Evolutionary conservation across 805 yeast species (phyloP).

Genomic region (Wickerhamomyces chaumierensis): DNA sequence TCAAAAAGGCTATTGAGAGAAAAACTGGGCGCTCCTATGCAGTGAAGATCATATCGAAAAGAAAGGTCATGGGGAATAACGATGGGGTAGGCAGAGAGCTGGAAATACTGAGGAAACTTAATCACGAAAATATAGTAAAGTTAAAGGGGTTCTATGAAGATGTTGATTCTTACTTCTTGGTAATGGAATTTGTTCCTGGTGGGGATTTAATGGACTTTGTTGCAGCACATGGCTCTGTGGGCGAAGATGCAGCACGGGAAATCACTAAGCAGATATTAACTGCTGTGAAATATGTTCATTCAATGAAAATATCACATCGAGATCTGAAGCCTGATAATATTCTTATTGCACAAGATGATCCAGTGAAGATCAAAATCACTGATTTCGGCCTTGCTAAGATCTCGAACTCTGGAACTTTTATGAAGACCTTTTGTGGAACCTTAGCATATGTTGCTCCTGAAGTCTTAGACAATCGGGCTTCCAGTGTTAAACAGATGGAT

Average conservation of each 20-base stretch:
- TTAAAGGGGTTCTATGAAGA: slow-evolving; percentile 83
- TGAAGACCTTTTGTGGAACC: slow-evolving; percentile 97
- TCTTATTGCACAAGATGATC: slow-evolving; percentile 80
- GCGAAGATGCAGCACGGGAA: slow-evolving; percentile 83
- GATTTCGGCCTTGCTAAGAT: slow-evolving; percentile 96
- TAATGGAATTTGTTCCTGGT: slow-evolving; percentile 93
- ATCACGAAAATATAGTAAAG: slow-evolving; percentile 79
- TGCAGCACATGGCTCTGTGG: slow-evolving; percentile 82
- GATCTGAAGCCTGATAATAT: slow-evolving; percentile 96
- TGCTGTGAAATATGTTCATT: slow-evolving; percentile 83
- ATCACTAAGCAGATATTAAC: slow-evolving; percentile 74
- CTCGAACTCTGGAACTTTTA: slow-evolving; percentile 69
- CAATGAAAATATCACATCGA: slow-evolving; percentile 86
- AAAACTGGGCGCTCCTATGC: slow-evolving; percentile 80
- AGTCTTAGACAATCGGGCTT: slow-evolving; percentile 38
- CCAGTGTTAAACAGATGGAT: slow-evolving; percentile 17
- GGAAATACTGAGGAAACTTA: slow-evolving; percentile 61
- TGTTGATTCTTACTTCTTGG: slow-evolving; percentile 65
- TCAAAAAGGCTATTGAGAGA: slow-evolving; percentile 81
- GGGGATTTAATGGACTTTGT: slow-evolving; percentile 98
- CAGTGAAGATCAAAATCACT: slow-evolving; percentile 83
- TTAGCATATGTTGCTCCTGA: slow-evolving; percentile 97
- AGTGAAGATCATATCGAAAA: slow-evolving; percentile 77
- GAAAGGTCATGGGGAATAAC: slow-evolving; percentile 68
- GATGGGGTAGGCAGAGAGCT: slow-evolving; percentile 82